Base-by-base conservation (phyloP, 345 rosid species). In the Gossypioides kirkii region DNA sequence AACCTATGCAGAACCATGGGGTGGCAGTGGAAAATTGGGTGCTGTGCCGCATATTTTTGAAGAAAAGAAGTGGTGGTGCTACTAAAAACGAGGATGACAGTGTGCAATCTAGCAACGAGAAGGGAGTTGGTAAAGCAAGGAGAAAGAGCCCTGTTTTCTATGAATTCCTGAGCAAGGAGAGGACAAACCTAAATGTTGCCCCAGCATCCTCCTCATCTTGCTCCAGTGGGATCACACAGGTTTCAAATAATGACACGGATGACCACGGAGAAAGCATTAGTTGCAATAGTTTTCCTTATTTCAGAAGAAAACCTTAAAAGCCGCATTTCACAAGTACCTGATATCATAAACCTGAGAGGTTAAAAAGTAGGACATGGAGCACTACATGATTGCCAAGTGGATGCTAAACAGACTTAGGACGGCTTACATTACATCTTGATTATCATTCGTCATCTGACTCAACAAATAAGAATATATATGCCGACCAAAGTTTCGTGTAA, bases 31-130 rank as follows among this genome's bases (percentile, higher is more conserved):
- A 87, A 61, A 93, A 87, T 73, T 95, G 98, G 98, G 98, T 93
- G 49, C 82, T 95, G 1, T 93, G 99, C 81, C 88, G 99, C 26
- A 87, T 95, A 79, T 93, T 95, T 77, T 79, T 91, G 74, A 95
- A 93, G 91, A 95, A 87, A 78, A 88, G 97, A 80, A 79, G 77
- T 41, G 18, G 14, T 23, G 61, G 20, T 11, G 65, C 80, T 55
- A 87, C 79, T 55, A 87, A 84, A 73, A 89, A 72, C 22, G 90
- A 85, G 23, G 84, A 82, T 16, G 85, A 79, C 18, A 77, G 32
- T 61, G 14, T 50, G 43, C 78, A 80, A 46, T n/a, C 77, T 10
- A 79, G 81, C 54, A 63, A 77, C 65, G 83, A 78, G 62, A 83
- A 75, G 41, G 81, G 87, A 77, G 76, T 36, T 73, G 64, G 46